Percentiles rank a stretch among this genome's conserved stretches.
Conservation (phyloP, 164 flowering plant genomes). For the Warburgia ugandensis region DNA sequence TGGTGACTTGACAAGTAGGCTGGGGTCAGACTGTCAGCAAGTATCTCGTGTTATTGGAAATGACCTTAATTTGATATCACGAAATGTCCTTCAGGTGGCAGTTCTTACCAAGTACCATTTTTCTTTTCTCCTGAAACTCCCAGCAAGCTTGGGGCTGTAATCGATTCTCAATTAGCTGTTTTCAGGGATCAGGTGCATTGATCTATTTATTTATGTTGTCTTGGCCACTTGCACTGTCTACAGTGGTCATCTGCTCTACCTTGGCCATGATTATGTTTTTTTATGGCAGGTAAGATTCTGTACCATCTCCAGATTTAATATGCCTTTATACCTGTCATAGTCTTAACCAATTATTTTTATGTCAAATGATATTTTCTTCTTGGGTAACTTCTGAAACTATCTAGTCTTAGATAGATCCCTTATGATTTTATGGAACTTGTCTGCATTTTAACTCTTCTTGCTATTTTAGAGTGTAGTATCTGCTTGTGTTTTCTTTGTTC, state of each 20-base stretch:
- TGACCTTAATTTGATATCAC: conserved; percentile 78
- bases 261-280: conserved; percentile 50
- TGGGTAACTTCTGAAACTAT: no score
- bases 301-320: background rate
- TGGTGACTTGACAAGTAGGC: conserved; percentile 95
- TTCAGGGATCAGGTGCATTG: conserved; percentile 77
- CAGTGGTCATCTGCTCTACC: conserved; percentile 52
- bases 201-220: conserved; percentile 72
- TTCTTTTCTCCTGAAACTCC: background rate
- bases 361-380: no score
- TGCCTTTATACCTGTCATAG: background rate
- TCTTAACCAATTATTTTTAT: no score
- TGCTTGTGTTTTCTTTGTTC: no score
- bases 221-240: conserved; percentile 78
- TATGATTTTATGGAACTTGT: no score
- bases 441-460: no score
- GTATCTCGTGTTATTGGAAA: conserved; percentile 92
- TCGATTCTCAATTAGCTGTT: conserved; percentile 9
- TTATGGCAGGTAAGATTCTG: conserved; percentile 69
- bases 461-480: no score
- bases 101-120: conserved; percentile 5
- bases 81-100: conserved; percentile 76
- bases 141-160: conserved; percentile 11
- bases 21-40: conserved; percentile 94
- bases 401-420: no score